A percentile compares a stretch with the other conserved stretches of the same genome.
phyloP scores from a whole-genome alignment of 2,329 filamentous ascomycete species.

The Aspergillus ochraceus region DNA sequence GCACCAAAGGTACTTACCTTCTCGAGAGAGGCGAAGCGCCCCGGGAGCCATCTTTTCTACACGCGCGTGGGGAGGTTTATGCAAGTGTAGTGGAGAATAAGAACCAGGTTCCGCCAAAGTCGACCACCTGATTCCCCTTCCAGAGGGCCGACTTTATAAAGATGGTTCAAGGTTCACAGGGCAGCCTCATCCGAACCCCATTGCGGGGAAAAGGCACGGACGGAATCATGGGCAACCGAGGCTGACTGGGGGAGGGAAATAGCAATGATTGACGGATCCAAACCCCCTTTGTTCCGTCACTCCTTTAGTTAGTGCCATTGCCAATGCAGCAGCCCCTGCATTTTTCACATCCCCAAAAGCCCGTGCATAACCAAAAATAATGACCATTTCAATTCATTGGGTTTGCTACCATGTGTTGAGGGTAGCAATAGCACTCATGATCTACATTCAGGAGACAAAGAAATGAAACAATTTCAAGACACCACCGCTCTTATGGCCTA shows the following conservation, averaged over 20 bases:
- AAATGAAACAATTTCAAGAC: not conserved
- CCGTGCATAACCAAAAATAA: not conserved
- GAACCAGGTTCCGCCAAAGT: not conserved
- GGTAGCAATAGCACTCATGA: not conserved
- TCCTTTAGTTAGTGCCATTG: not conserved
- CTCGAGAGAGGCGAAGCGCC: conserved; percentile 30
- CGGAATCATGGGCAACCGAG: conserved; percentile 19
- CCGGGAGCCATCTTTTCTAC: conserved; percentile 3
- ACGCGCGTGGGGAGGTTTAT: not conserved
- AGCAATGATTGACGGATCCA: not conserved
- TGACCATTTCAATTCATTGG: not conserved
- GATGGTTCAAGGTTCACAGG: not conserved
- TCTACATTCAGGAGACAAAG: not conserved
- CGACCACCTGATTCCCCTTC: not conserved
- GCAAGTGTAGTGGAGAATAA: not conserved
- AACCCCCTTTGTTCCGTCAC: not conserved
- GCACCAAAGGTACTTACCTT: conserved; percentile 24
- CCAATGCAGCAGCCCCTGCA: conserved; percentile 6
- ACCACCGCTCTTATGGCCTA: not conserved
- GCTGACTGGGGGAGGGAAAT: conserved; percentile 10
- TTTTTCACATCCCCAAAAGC: not conserved
- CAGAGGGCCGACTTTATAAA: not conserved
- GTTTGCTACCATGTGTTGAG: not conserved
- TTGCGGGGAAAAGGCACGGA: conserved; percentile 22
- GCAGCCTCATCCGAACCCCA: conserved; percentile 1